phyloP scores from a whole-genome alignment of 2,329 filamentous ascomycete species.

The Clonostachys rosea region DNA sequence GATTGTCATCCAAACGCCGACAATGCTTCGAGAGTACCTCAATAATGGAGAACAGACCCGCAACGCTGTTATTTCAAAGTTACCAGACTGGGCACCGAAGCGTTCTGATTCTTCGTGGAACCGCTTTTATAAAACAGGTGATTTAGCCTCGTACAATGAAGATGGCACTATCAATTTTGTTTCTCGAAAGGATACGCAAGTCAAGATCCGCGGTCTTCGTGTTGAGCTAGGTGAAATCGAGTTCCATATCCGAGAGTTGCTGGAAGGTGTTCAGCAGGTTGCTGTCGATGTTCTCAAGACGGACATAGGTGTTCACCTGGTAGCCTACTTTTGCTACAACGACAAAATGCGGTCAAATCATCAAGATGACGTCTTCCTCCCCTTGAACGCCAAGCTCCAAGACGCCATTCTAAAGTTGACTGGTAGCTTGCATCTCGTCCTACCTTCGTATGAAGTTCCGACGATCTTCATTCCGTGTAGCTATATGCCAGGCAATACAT shows the following conservation, averaged over 20 bases:
- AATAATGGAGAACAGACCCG: constrained; percentile 22
- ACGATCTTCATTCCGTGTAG: constrained; percentile 5
- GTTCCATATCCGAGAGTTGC: background rate
- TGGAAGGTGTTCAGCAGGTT: constrained; percentile 1
- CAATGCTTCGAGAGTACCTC: constrained; percentile 40
- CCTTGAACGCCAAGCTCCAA: background rate
- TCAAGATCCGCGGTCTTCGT: constrained; percentile 24
- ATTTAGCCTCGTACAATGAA: constrained; percentile 6
- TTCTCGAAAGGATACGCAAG: constrained; percentile 42
- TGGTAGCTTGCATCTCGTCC: background rate
- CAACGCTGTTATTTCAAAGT: background rate
- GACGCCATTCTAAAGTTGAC: background rate
- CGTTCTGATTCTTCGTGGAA: background rate
- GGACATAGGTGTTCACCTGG: background rate
- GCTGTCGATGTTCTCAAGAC: constrained; percentile 4
- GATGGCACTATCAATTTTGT: constrained; percentile 8
- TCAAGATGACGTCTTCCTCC: background rate
- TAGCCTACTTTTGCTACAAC: background rate
- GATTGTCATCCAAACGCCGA: constrained; percentile 21
- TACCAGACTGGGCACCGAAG: background rate
- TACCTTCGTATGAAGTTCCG: constrained; percentile 8
- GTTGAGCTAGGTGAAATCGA: background rate
- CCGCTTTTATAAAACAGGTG: constrained; percentile 8
- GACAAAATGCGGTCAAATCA: background rate
- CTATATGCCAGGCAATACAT: constrained; percentile 8